Conservation (phyloP, 2,329 filamentous ascomycete genomes). For the Aspergillus oerlinghausenensis region DNA sequence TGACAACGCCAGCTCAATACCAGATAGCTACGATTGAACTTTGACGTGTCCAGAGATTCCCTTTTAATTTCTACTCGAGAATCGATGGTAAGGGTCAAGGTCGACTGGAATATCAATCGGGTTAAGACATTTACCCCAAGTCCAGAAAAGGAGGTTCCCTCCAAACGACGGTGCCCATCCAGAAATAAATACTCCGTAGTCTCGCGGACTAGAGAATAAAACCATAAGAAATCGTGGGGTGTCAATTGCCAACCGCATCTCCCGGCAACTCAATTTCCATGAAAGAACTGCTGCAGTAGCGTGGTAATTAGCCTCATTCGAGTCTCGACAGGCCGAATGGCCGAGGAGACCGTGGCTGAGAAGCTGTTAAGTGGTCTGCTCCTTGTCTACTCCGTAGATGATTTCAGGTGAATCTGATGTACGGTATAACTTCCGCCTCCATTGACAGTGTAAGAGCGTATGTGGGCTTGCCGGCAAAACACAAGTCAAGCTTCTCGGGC, state of each 20-base stretch:
- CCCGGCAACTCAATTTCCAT: neutral
- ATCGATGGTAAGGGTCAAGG: neutral
- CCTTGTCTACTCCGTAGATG: too few species aligned
- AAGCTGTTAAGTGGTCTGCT: neutral
- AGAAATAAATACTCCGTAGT: neutral
- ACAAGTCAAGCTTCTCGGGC: slow-evolving; percentile 20
- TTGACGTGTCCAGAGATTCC: neutral
- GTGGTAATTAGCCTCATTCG: neutral
- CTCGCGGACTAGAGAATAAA: neutral
- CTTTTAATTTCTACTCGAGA: neutral
- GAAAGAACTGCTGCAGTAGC: neutral
- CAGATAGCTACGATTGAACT: neutral
- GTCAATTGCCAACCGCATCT: neutral
- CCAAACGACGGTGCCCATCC: neutral
- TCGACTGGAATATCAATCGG: neutral
- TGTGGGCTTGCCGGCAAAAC: neutral
- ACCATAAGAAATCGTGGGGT: neutral
- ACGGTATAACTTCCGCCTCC: too few species aligned
- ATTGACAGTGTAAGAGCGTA: neutral
- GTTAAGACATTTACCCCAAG: neutral
- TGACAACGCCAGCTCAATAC: neutral
- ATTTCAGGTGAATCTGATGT: neutral
- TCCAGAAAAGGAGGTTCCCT: neutral
- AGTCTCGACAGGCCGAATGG: neutral
- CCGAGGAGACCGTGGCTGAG: neutral